Evolutionary conservation across 441 rosid species (phyloP).

Genomic region (Gossypium gossypioides): DNA sequence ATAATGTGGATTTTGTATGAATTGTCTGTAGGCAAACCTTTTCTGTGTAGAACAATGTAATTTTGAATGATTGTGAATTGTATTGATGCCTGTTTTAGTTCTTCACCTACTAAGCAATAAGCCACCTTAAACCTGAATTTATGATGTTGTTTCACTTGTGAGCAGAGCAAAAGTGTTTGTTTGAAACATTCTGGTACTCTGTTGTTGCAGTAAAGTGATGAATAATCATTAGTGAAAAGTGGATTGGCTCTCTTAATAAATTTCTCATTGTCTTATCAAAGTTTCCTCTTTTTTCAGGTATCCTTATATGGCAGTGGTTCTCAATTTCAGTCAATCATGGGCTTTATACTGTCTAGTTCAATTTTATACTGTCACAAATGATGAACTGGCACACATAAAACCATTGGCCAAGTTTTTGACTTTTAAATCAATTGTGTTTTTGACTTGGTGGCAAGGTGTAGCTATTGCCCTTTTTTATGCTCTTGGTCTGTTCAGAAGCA

Average conservation of each 20-base stretch:
- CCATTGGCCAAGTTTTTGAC: constrained; percentile 90
- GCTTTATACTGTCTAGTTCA: constrained; percentile 93
- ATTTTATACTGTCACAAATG: constrained; percentile 78
- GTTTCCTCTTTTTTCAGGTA: constrained; percentile 50
- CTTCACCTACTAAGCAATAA: neutral
- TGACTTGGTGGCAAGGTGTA: constrained; percentile 99
- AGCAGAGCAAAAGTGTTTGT: neutral
- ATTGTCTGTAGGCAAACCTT: neutral
- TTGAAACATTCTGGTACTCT: neutral
- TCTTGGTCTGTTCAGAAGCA: constrained; percentile 76
- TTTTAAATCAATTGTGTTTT: constrained; percentile 88
- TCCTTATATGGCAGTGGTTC: constrained; percentile 85
- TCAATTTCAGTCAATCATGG: constrained; percentile 97
- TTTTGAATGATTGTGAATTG: neutral
- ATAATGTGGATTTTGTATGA: neutral
- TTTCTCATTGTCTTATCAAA: constrained; percentile 16
- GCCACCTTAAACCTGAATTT: neutral
- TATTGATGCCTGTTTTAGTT: neutral
- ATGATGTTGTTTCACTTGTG: neutral
- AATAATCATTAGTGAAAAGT: neutral
- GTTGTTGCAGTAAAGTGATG: neutral
- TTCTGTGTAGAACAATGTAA: neutral
- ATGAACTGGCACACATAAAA: constrained; percentile 81
- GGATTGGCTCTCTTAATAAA: too few relatives aligned
- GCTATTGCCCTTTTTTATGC: constrained; percentile 80